Percentiles rank a stretch among this genome's conserved stretches.
These are phyloP conservation scores for Halteria grandinella DNA, from an alignment of 73 alveolate species.

Conservation along the genomic window DNA sequence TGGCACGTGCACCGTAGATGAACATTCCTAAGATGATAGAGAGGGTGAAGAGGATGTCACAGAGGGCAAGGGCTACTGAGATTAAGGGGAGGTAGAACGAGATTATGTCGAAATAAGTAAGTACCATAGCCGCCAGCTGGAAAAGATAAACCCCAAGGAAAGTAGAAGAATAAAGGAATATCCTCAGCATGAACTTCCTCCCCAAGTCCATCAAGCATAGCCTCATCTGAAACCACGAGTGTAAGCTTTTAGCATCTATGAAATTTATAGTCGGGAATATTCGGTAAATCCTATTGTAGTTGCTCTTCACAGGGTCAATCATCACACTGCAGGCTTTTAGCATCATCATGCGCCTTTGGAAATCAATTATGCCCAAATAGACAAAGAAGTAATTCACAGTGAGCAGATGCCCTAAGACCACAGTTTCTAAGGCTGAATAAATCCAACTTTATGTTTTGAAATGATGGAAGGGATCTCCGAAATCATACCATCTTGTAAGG, in stretches of 20 bases:
- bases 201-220: background rate
- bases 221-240: slow-evolving; percentile 10
- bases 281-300: background rate
- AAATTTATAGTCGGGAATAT: slow-evolving; percentile 8
- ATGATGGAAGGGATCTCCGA: background rate
- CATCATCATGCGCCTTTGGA: background rate
- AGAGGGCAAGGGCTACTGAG: background rate
- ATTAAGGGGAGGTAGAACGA: background rate
- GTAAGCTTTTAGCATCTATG: background rate
- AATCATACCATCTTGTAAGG: background rate
- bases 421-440: background rate
- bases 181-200: background rate
- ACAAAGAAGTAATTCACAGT: background rate
- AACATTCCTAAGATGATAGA: background rate
- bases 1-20: background rate
- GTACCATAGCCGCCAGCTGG: background rate
- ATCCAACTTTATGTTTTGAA: background rate
- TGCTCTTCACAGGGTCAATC: background rate
- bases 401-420: background rate
- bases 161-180: slow-evolving; percentile 6
- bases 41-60: background rate
- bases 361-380: background rate
- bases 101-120: background rate
- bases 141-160: slow-evolving; percentile 4
- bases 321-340: slow-evolving; percentile 5